phyloP scores from a whole-genome alignment of 352 stramenopile species.

The Globisporangium canariense region DNA sequence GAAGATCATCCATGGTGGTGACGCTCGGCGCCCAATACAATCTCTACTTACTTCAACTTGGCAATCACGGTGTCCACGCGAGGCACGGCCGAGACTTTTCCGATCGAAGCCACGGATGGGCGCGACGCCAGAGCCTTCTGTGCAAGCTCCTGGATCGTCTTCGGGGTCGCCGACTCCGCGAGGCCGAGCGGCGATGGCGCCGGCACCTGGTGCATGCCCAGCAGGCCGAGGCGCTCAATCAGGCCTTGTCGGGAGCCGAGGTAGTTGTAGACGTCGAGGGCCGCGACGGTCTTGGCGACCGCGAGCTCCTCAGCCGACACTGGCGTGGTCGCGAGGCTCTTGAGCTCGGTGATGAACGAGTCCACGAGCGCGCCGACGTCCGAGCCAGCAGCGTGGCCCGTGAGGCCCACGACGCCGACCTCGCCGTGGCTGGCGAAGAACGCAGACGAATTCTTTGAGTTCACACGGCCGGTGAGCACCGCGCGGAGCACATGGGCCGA shows the following conservation, averaged over 20 bases:
- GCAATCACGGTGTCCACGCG: conserved; percentile 65
- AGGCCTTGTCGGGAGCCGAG: conserved; percentile 40
- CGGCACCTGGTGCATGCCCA: conserved; percentile 42
- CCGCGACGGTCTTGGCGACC: conserved; percentile 64
- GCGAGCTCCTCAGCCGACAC: conserved; percentile 70
- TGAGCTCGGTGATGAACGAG: conserved; percentile 69
- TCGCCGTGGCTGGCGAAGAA: conserved; percentile 71
- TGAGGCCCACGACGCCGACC: conserved; percentile 55
- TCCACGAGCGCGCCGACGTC: conserved; percentile 63
- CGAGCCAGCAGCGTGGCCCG: conserved; percentile 46
- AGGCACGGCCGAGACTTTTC: conserved; percentile 65
- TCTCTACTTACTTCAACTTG: conserved; percentile 73
- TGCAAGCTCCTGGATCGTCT: conserved; percentile 72
- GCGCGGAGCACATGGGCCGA: conserved; percentile 67
- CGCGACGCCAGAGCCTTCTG: conserved; percentile 69
- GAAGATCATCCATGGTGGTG: conserved; percentile 4
- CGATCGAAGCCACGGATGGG: conserved; percentile 74
- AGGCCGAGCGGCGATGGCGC: conserved; percentile 28
- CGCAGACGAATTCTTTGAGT: conserved; percentile 55
- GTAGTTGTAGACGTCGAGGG: conserved; percentile 36
- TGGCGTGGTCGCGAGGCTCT: conserved; percentile 58
- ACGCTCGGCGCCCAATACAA: background rate
- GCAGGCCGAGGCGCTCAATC: conserved; percentile 39
- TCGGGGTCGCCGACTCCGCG: conserved; percentile 45
- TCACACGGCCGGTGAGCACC: conserved; percentile 53